phyloP scores from a whole-genome alignment of 2,329 filamentous ascomycete genomes.

The Pseudogymnoascus sp. region DNA sequence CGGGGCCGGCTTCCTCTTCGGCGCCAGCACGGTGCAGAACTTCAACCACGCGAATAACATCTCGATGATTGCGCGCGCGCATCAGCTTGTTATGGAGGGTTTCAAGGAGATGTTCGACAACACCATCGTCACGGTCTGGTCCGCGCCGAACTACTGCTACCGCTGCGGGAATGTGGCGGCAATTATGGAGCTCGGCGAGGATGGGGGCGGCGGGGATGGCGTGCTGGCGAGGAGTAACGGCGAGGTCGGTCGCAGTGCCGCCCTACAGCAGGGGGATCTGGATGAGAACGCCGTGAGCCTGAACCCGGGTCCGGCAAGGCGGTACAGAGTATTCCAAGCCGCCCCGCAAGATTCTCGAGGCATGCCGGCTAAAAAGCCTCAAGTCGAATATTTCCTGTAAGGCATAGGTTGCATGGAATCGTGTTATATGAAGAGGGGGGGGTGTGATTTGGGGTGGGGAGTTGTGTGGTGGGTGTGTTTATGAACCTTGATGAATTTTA shows the following conservation, averaged over 20 bases:
- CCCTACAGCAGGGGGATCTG: conserved; percentile 37
- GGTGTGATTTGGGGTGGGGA: background rate
- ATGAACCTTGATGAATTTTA: conserved; percentile 5
- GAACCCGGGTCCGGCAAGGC: conserved; percentile 66
- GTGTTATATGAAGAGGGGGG: background rate
- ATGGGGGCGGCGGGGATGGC: conserved; percentile 60
- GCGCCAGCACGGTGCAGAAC: conserved; percentile 86
- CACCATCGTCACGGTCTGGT: conserved; percentile 98
- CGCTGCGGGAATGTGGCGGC: conserved; percentile 93
- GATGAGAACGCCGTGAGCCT: conserved; percentile 44
- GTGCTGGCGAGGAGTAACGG: conserved; percentile 29
- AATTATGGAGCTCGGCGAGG: conserved; percentile 85
- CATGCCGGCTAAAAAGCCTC: conserved; percentile 98
- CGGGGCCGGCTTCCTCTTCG: conserved; percentile 92
- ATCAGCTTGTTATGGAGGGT: conserved; percentile 98
- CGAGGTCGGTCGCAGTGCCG: conserved; percentile 44
- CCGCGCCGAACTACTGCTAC: conserved; percentile 94
- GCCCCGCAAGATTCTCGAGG: conserved; percentile 92
- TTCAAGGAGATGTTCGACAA: conserved; percentile 99
- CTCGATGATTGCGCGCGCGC: conserved; percentile 82
- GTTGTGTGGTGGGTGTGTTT: background rate
- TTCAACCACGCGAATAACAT: conserved; percentile 96
- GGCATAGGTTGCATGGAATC: background rate
- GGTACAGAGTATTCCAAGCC: conserved; percentile 93
- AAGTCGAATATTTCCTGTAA: conserved; percentile 89